Conservation (phyloP, 1,284 basidiomycete genomes). For the Pseudozyma thailandica region DNA sequence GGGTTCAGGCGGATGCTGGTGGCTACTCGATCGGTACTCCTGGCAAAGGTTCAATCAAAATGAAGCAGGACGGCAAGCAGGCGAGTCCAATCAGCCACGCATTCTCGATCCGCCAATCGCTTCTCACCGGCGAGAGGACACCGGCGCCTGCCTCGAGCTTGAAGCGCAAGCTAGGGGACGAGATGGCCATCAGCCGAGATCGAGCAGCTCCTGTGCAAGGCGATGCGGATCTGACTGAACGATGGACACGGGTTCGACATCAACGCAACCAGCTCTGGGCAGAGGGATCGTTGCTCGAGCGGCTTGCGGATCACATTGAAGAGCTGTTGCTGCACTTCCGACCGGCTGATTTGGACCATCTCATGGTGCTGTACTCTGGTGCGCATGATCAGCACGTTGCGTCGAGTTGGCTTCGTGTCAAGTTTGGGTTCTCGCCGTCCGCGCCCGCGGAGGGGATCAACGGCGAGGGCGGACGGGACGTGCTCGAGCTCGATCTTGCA, state of each 20-base stretch:
- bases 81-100: conserved; percentile 16
- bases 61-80: background rate
- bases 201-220: background rate
- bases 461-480: conserved; percentile 8
- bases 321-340: conserved; percentile 32
- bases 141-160: background rate
- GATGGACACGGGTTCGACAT: conserved; percentile 17
- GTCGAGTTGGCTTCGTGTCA: conserved; percentile 49
- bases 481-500: conserved; percentile 30
- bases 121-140: conserved; percentile 26
- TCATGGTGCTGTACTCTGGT: conserved; percentile 27
- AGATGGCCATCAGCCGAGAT: background rate
- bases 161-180: conserved; percentile 28
- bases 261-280: conserved; percentile 42
- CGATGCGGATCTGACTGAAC: conserved; percentile 21
- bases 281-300: conserved; percentile 29
- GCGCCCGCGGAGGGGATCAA: background rate
- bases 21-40: background rate
- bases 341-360: conserved; percentile 26
- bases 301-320: conserved; percentile 37
- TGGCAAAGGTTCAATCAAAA: background rate
- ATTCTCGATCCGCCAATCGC: conserved; percentile 27
- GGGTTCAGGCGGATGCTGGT: conserved; percentile 9
- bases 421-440: conserved; percentile 32
- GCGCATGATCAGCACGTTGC: conserved; percentile 33